A percentile compares a stretch with the other conserved stretches of the same genome.
These are phyloP conservation scores for Volutella citrinella DNA, from an alignment of 2,329 filamentous ascomycete genomes.

Conservation along the genomic window DNA sequence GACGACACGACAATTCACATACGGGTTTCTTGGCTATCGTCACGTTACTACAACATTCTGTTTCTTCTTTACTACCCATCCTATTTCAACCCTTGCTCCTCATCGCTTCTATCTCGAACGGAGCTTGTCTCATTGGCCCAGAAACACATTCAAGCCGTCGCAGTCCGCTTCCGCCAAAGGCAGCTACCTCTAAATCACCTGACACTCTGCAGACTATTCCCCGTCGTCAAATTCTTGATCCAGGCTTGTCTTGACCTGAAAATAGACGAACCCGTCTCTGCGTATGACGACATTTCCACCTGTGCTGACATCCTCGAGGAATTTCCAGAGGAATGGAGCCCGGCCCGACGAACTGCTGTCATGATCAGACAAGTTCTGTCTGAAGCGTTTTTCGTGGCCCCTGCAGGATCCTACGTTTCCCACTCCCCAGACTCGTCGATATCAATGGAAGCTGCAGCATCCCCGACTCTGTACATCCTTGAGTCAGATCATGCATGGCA, in stretches of 20 bases:
- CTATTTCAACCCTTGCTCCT: conserved; percentile 31
- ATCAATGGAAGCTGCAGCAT: no score
- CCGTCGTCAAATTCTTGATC: conserved; percentile 31
- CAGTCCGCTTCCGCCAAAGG: conserved; percentile 35
- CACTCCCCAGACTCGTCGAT: no score
- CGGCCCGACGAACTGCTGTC: conserved; percentile 28
- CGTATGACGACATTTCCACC: conserved; percentile 28
- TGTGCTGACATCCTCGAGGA: conserved; percentile 29
- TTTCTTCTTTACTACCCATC: conserved; percentile 37
- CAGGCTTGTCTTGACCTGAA: conserved; percentile 13
- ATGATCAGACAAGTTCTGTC: no score
- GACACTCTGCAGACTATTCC: conserved; percentile 34
- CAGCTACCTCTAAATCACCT: conserved; percentile 38
- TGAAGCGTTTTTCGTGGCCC: no score
- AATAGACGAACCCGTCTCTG: conserved; percentile 19
- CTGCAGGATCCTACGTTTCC: no score
- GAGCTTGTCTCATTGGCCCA: conserved; percentile 34
- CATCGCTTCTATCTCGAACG: conserved; percentile 19
- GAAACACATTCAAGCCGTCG: conserved; percentile 35
- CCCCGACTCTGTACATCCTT: no score
- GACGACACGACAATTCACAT: conserved; percentile 40
- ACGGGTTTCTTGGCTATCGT: conserved; percentile 38
- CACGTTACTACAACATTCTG: conserved; percentile 39
- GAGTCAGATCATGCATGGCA: no score
- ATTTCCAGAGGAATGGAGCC: conserved; percentile 29